A percentile compares a stretch with the other conserved stretches of the same genome.
These are phyloP conservation scores for Mortierella sp. DNA, from an alignment of 371 early-diverging fungal genomes.

Conservation along the genomic window DNA sequence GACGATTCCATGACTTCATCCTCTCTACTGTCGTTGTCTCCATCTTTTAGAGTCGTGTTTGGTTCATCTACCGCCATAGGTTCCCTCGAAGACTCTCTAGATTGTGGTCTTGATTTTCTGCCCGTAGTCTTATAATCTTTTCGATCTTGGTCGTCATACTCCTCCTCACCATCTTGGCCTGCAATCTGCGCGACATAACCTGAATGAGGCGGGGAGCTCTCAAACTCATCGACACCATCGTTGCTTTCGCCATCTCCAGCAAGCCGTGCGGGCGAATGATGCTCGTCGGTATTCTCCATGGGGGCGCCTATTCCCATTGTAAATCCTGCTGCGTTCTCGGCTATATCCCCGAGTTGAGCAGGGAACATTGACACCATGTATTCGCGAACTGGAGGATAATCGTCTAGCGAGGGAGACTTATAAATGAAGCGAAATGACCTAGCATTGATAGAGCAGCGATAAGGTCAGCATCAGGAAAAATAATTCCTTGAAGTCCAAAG, in stretches of 20 bases:
- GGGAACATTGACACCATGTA: conserved; percentile 41
- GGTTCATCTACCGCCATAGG: conserved; percentile 39
- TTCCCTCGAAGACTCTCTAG: conserved; percentile 42
- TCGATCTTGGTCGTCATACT: conserved; percentile 19
- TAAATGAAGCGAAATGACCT: conserved; percentile 37
- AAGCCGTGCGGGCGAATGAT: not conserved
- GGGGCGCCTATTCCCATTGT: conserved; percentile 2
- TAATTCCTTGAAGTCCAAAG: not conserved
- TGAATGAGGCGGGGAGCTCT: conserved; percentile 14
- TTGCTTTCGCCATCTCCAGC: conserved; percentile 9
- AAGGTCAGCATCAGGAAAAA: not conserved
- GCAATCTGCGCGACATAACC: conserved; percentile 10
- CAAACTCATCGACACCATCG: conserved; percentile 34
- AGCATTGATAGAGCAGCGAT: not conserved
- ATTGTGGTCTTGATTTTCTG: conserved; percentile 15
- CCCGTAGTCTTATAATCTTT: not conserved
- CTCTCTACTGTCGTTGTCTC: conserved; percentile 30
- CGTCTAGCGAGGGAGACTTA: conserved; percentile 14
- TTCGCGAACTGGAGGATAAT: conserved; percentile 34
- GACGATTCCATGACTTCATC: conserved; percentile 55
- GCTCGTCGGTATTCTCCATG: conserved; percentile 21
- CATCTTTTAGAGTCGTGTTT: conserved; percentile 2
- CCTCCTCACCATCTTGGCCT: conserved; percentile 20
- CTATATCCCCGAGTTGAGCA: conserved; percentile 26
- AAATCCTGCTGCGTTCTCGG: conserved; percentile 16